Evolutionary conservation across 306 rosid species (phyloP).

Genomic region (Hippophae rhamnoides): DNA sequence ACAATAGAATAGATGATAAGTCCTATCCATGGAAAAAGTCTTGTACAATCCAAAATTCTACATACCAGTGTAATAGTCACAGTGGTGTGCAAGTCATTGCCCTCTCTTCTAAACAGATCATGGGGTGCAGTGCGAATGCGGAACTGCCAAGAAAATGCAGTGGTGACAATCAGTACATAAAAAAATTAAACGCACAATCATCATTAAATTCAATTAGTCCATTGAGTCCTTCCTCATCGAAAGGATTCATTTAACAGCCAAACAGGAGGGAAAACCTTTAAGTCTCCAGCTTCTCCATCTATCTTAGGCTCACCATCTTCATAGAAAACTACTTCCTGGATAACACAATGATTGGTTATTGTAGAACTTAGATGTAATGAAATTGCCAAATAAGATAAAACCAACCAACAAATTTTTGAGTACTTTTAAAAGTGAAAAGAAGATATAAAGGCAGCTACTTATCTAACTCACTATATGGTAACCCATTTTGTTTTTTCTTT

Average conservation of each 20-base stretch:
- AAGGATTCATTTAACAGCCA: no score
- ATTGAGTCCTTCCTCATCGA: no score
- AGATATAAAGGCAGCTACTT: no score
- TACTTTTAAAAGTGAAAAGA: background rate
- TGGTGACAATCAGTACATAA: slow-evolving; percentile 20
- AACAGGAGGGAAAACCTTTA: slow-evolving; percentile 36
- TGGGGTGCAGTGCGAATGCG: slow-evolving; percentile 83
- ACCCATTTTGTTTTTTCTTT: background rate
- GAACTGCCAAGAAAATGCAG: slow-evolving; percentile 48
- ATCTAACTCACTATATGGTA: background rate
- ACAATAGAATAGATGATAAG: background rate
- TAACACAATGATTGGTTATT: slow-evolving; percentile 6
- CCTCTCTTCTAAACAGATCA: slow-evolving; percentile 71
- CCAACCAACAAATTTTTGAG: background rate
- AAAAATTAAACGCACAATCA: slow-evolving; percentile 10
- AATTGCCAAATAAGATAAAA: background rate
- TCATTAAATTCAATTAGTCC: slow-evolving; percentile 19
- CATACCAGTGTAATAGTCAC: slow-evolving; percentile 80
- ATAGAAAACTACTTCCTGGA: slow-evolving; percentile 85
- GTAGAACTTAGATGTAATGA: background rate
- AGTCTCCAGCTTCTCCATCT: slow-evolving; percentile 95
- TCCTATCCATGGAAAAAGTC: background rate
- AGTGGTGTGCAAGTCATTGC: slow-evolving; percentile 76
- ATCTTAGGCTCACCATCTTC: slow-evolving; percentile 96
- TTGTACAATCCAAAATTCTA: background rate